Conservation (phyloP, 2,329 filamentous ascomycete genomes). For the Ampelomyces quisqualis region DNA sequence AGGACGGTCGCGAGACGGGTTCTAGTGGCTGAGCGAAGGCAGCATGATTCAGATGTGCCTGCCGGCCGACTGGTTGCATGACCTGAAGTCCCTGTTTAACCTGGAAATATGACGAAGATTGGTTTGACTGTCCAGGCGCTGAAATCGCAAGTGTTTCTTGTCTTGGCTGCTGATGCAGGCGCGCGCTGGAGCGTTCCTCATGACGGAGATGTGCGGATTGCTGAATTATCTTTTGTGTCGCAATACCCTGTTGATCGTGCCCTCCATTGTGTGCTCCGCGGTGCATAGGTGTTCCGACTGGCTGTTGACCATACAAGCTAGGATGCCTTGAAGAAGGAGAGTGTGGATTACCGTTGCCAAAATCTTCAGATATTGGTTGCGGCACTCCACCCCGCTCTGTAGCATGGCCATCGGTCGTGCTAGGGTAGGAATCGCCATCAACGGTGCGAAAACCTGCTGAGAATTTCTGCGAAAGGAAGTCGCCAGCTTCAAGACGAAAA, state of each 20-base stretch:
- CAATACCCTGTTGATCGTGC: constrained; percentile 1
- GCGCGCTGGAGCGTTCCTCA: constrained; percentile 15
- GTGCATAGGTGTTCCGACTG: neutral
- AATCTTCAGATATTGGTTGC: constrained; percentile 10
- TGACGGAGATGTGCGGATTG: constrained; percentile 21
- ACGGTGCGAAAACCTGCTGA: constrained; percentile 9
- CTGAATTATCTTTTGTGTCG: constrained; percentile 12
- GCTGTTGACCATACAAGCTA: constrained; percentile 4
- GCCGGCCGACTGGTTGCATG: neutral
- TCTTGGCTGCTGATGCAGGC: constrained; percentile 4
- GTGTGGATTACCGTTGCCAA: constrained; percentile 1
- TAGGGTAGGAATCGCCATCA: constrained; percentile 42
- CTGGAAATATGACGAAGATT: constrained; percentile 15
- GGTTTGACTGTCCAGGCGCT: constrained; percentile 7
- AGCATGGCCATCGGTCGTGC: constrained; percentile 38
- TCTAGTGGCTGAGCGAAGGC: constrained; percentile 4
- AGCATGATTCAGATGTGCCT: neutral
- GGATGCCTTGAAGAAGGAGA: constrained; percentile 15
- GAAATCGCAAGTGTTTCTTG: constrained; percentile 2
- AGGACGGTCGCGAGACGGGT: neutral
- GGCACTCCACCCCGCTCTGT: constrained; percentile 16
- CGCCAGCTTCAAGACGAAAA: constrained; percentile 10
- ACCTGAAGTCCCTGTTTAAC: constrained; percentile 1
- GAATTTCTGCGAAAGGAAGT: constrained; percentile 3
- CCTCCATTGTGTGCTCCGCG: neutral